Evolutionary conservation across 108 stramenopile species (phyloP).

Genomic region (Cyclotella cryptica): DNA sequence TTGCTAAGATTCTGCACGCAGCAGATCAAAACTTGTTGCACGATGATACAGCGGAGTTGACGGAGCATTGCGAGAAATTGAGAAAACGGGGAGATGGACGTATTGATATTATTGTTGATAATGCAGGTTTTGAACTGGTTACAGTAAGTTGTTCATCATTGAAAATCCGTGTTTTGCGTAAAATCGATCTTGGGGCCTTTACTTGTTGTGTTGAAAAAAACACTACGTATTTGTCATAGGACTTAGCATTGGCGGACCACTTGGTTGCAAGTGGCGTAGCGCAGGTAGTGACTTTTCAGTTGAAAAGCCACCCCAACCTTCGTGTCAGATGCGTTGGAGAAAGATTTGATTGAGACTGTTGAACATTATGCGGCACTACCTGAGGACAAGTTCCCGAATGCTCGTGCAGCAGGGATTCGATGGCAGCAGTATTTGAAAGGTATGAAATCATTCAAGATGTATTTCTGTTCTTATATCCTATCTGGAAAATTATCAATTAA

Average conservation of each 20-base stretch:
- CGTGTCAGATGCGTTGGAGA: constrained; percentile 94
- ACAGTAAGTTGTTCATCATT: constrained; percentile 39
- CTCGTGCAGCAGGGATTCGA: constrained; percentile 67
- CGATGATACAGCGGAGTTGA: constrained; percentile 82
- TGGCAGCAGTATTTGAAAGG: constrained; percentile 22
- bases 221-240: constrained; percentile 21
- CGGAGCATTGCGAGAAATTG: constrained; percentile 65
- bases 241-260: constrained; percentile 91
- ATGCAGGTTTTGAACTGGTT: constrained; percentile 97
- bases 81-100: constrained; percentile 71
- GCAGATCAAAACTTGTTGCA: constrained; percentile 87
- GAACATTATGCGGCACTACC: constrained; percentile 72
- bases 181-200: background rate
- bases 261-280: constrained; percentile 86
- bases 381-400: constrained; percentile 56
- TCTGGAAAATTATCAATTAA: background rate
- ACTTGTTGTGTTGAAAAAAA: background rate
- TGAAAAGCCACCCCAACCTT: constrained; percentile 98
- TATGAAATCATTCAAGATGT: background rate
- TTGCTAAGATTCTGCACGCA: constrained; percentile 75
- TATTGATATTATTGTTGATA: constrained; percentile 96
- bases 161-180: background rate
- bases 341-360: constrained; percentile 86
- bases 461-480: background rate
- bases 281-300: constrained; percentile 82